Conservation (phyloP, 768 basidiomycete genomes). For the Boletus huronensis region DNA sequence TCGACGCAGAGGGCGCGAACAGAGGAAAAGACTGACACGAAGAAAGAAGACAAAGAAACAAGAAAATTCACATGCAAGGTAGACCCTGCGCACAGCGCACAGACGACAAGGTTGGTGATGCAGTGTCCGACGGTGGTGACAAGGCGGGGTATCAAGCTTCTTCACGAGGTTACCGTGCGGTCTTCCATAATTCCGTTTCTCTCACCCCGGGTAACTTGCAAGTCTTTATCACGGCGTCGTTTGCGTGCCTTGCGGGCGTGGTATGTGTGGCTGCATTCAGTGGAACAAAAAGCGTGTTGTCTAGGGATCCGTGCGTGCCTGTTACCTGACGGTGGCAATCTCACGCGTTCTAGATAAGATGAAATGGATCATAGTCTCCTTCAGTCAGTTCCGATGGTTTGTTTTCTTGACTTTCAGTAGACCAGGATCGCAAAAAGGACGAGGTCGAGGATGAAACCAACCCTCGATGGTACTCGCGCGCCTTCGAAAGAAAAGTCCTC, state of each 20-base stretch:
- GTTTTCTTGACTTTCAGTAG: not conserved
- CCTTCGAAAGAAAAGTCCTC: too few species aligned
- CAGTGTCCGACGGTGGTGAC: constrained; percentile 7
- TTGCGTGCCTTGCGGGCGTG: constrained; percentile 2
- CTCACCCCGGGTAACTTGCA: not conserved
- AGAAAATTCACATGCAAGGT: not conserved
- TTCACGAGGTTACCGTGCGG: constrained; percentile 18
- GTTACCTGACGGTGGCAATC: not conserved
- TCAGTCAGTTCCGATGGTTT: too few species aligned
- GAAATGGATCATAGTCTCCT: not conserved
- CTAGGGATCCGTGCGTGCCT: constrained; percentile 2
- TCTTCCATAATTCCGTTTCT: constrained; percentile 7
- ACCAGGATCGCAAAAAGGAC: not conserved
- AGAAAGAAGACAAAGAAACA: not conserved
- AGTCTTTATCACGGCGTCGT: not conserved
- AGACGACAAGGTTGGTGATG: not conserved
- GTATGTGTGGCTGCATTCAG: not conserved
- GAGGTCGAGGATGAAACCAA: not conserved
- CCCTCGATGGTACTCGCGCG: too few species aligned
- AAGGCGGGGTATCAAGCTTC: constrained; percentile 18
- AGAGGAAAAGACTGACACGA: not conserved
- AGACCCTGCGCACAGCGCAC: constrained; percentile 4
- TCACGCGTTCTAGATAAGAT: constrained; percentile 7
- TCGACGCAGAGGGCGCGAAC: not conserved
- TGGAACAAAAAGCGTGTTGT: constrained; percentile 1